Base-by-base conservation (phyloP, 345 rosid genomes). In the Eucalyptus brandiana region DNA sequence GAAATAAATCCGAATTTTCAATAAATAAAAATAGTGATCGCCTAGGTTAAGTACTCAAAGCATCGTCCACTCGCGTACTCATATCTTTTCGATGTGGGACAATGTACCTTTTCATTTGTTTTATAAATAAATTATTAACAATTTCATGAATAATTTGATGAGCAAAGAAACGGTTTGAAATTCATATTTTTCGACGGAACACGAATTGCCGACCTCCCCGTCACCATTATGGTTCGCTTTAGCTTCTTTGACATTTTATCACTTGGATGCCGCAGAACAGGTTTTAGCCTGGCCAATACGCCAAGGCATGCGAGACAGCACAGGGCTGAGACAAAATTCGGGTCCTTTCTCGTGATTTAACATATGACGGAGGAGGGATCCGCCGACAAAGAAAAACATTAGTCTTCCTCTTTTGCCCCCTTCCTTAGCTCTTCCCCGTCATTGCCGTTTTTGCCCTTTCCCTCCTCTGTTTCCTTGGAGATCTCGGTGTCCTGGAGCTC, bases 21-120 rank as follows among this genome's bases (percentile, higher is more conserved):
- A 44, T 44, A 44, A 44, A 44, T 44, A 44, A 1, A 44, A 44
- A 44, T 44, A 44, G 9, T 44, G 1, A 44, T 44, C 47, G 1
- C n/a, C n/a, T n/a, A n/a, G n/a, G n/a, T n/a, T n/a, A n/a, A n/a
- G n/a, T n/a, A n/a, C n/a, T n/a, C n/a, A n/a, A n/a, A n/a, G n/a
- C n/a, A n/a, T n/a, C n/a, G 1, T 45, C 3, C 2, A 45, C 11
- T 3, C 1, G 1, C 47, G 47, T 9, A 45, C 10, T 45, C 47
- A 45, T 1, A 45, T 45, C 3, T 45, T 45, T 45, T 45, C 11
- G 3, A 45, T 45, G 0, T 45, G 3, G 11, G 47, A 45, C 47
- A 45, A 45, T 2, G 1, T 0, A 45, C 3, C 0, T 45, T 1
- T 45, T 45, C 1, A 45, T 45, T 45, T 45, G 47, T 45, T 45